A percentile compares a stretch with the other conserved stretches of the same genome.
These are phyloP conservation scores for Acmispon strigosus DNA, from an alignment of 306 rosid genomes.

Conservation along the genomic window DNA sequence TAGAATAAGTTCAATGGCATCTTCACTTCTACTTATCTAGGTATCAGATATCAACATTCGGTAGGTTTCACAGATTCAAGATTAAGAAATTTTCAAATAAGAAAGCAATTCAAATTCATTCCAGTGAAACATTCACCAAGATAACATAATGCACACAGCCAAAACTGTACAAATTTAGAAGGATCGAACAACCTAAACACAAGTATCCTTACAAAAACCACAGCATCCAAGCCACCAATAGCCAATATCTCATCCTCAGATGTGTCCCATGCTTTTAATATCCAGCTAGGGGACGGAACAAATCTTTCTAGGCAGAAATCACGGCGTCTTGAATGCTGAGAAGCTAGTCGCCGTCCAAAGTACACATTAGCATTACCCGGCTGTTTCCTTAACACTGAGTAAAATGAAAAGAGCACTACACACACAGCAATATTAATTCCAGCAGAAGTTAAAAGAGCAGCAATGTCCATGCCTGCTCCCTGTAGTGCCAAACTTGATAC, in stretches of 20 bases:
- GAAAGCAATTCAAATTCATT: conserved; percentile 7
- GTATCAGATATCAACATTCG: neutral
- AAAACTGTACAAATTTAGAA: conserved; percentile 14
- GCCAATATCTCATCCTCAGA: conserved; percentile 69
- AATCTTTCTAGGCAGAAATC: conserved; percentile 72
- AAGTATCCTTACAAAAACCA: conserved; percentile 72
- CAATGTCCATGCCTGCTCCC: conserved; percentile 58
- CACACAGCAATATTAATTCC: conserved; percentile 81
- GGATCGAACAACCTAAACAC: conserved; percentile 59
- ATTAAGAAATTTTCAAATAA: neutral
- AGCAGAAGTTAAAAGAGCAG: conserved; percentile 88
- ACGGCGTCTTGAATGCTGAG: conserved; percentile 25
- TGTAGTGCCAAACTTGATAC: conserved; percentile 24
- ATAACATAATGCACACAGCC: neutral
- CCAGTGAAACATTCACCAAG: neutral
- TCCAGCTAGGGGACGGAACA: conserved; percentile 94
- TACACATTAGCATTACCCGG: conserved; percentile 75
- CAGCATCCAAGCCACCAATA: conserved; percentile 82
- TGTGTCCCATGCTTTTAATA: conserved; percentile 76
- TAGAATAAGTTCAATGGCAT: neutral
- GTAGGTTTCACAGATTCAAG: neutral
- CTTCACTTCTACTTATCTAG: conserved; percentile 3
- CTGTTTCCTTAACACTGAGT: conserved; percentile 88
- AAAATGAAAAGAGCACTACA: conserved; percentile 55
- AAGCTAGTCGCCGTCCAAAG: conserved; percentile 62